Conservation (phyloP, 768 basidiomycete genomes). For the Naganishia vaughanmartiniae region DNA sequence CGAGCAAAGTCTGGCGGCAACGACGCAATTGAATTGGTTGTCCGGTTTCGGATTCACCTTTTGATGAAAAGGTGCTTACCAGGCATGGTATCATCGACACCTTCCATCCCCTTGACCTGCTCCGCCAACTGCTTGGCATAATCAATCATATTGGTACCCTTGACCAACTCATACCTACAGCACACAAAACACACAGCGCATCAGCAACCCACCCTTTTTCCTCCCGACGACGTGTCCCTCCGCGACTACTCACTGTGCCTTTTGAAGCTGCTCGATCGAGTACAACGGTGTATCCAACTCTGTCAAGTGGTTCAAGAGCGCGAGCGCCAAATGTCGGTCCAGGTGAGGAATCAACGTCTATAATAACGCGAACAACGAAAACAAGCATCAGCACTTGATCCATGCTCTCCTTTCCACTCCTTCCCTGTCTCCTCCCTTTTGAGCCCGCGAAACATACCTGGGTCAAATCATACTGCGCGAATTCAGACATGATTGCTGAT, state of each 20-base stretch:
- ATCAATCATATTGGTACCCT: conserved; percentile 97
- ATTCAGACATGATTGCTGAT: conserved; percentile 13
- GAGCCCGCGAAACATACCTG: conserved; percentile 40
- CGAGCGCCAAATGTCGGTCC: conserved; percentile 91
- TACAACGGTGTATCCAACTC: conserved; percentile 65
- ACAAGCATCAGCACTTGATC: neutral
- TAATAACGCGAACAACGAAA: neutral
- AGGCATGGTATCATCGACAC: conserved; percentile 66
- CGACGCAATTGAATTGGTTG: neutral
- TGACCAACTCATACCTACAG: conserved; percentile 78
- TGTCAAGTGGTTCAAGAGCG: conserved; percentile 81
- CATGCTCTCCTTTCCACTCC: no score
- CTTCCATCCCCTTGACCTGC: conserved; percentile 61
- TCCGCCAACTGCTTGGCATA: conserved; percentile 79
- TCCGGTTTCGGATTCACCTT: no score
- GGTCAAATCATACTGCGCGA: conserved; percentile 82
- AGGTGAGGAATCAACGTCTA: conserved; percentile 85
- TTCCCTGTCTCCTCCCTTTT: no score
- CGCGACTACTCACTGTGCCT: conserved; percentile 63
- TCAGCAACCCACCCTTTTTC: neutral
- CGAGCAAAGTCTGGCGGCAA: conserved; percentile 69
- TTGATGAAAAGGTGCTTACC: conserved; percentile 56
- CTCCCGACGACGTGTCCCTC: neutral
- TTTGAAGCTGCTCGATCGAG: conserved; percentile 71
- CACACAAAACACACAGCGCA: neutral